Percentiles rank a stretch among this genome's conserved stretches.
phyloP scores from a whole-genome alignment of 768 basidiomycete genomes.

The Mycena vulgaris region DNA sequence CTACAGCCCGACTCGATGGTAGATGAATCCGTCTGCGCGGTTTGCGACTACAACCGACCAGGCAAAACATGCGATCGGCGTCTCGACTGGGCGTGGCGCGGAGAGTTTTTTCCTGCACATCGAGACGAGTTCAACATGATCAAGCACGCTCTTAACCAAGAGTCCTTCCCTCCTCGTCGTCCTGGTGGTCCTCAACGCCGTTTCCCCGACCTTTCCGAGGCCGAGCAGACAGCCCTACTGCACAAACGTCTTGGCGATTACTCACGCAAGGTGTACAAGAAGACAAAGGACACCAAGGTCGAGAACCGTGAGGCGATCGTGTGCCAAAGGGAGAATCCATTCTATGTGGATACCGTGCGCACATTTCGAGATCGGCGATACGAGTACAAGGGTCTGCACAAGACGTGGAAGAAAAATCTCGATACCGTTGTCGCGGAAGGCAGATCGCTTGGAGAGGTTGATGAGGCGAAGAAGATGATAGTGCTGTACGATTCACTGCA shows the following conservation, averaged over 20 bases:
- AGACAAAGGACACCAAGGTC: slow-evolving; percentile 97
- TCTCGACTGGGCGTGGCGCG: slow-evolving; percentile 98
- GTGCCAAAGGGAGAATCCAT: slow-evolving; percentile 97
- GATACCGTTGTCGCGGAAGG: slow-evolving; percentile 81
- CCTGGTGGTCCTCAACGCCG: slow-evolving; percentile 82
- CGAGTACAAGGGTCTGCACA: slow-evolving; percentile 98
- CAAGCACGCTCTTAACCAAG: slow-evolving; percentile 95
- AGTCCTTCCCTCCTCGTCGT: slow-evolving; percentile 87
- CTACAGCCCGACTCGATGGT: slow-evolving; percentile 98
- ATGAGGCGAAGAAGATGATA: slow-evolving; percentile 99
- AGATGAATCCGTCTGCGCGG: slow-evolving; percentile 95
- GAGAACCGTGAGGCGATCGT: slow-evolving; percentile 95
- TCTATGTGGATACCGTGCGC: slow-evolving; percentile 99
- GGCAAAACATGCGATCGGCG: slow-evolving; percentile 95
- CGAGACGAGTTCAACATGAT: slow-evolving; percentile 99
- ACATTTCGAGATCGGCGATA: slow-evolving; percentile 97
- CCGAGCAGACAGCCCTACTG: slow-evolving; percentile 92
- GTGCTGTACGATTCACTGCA: slow-evolving; percentile 98
- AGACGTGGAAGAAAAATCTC: slow-evolving; percentile 99
- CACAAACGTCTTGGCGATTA: slow-evolving; percentile 99
- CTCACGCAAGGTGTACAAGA: slow-evolving; percentile 98
- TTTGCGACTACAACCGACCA: slow-evolving; percentile 98
- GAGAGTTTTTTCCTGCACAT: slow-evolving; percentile 97
- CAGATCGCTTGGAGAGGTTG: slow-evolving; percentile 85
- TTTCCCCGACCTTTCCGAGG: slow-evolving; percentile 85